Evolutionary conservation across 805 yeast genomes (phyloP).

Genomic region (Candida quercuum): DNA sequence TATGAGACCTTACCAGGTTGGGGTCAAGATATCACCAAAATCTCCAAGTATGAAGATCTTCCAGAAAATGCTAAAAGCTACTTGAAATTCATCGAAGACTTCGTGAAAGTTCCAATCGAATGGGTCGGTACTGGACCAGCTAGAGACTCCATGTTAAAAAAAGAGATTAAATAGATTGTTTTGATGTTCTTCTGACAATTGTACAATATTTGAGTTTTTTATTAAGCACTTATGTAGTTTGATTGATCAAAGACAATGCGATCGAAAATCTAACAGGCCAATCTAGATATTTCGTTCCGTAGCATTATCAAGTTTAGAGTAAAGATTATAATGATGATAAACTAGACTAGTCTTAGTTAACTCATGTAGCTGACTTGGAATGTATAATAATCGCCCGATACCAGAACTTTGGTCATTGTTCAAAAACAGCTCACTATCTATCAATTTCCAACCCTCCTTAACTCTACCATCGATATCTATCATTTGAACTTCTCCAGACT

Average conservation of each 20-base stretch:
- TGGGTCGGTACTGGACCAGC: conserved; percentile 99
- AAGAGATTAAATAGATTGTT: conserved; percentile 20
- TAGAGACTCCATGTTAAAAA: conserved; percentile 85
- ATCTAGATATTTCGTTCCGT: no score
- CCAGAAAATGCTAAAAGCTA: conserved; percentile 87
- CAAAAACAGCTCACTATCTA: conserved; percentile 45
- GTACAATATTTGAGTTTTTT: no score
- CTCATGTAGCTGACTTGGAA: conserved; percentile 34
- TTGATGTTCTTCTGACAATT: background rate
- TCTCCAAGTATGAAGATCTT: conserved; percentile 66
- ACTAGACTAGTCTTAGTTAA: conserved; percentile 31
- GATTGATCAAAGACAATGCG: no score
- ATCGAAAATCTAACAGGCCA: no score
- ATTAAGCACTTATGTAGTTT: no score
- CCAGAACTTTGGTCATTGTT: conserved; percentile 45
- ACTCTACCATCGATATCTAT: conserved; percentile 6
- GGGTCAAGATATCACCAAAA: conserved; percentile 75
- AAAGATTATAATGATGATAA: conserved; percentile 48
- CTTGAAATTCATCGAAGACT: conserved; percentile 81
- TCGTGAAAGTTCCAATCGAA: conserved; percentile 74
- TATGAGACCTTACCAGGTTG: conserved; percentile 94
- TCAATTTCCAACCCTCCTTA: conserved; percentile 38
- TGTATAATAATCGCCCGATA: conserved; percentile 42
- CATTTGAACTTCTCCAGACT: conserved; percentile 34
- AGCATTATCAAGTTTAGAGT: no score